These are phyloP conservation scores for Verbena officinalis DNA, from an alignment of 257 asterid genomes.

Conservation along the genomic window DNA sequence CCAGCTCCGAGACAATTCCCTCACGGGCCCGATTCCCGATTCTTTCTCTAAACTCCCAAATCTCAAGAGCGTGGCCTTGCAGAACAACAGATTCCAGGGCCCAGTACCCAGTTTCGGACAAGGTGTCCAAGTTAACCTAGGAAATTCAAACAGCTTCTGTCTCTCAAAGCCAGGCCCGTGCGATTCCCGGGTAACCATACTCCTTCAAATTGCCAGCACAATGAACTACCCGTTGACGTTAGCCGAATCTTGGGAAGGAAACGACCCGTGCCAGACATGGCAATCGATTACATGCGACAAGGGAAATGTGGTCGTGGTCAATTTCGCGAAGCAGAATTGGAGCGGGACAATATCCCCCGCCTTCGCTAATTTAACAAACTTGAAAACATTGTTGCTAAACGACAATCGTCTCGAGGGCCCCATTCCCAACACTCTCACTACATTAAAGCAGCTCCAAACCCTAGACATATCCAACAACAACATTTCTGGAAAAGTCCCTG, in stretches of 20 bases:
- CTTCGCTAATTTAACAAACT: conserved; percentile 48
- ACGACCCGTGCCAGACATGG: conserved; percentile 71
- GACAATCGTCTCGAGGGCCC: conserved; percentile 65
- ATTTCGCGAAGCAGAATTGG: conserved; percentile 61
- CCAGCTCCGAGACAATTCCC: conserved; percentile 63
- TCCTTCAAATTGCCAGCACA: conserved; percentile 55
- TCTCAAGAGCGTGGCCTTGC: conserved; percentile 49
- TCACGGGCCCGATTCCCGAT: conserved; percentile 72
- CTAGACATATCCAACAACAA: conserved; percentile 84
- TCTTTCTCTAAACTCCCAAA: conserved; percentile 57
- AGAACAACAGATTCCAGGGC: conserved; percentile 71
- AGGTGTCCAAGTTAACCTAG: conserved; percentile 42
- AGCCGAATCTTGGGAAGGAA: conserved; percentile 77
- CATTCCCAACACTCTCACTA: conserved; percentile 60
- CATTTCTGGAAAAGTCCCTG: conserved; percentile 71
- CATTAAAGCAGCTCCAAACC: conserved; percentile 45
- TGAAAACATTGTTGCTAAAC: conserved; percentile 48
- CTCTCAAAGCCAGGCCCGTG: conserved; percentile 63
- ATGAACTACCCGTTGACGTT: conserved; percentile 60
- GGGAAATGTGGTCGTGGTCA: conserved; percentile 55
- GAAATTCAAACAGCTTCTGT: conserved; percentile 59
- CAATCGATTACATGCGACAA: conserved; percentile 52
- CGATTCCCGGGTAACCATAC: conserved; percentile 60
- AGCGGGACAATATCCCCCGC: conserved; percentile 66
- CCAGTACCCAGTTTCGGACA: conserved; percentile 58